A percentile compares a stretch with the other conserved stretches of the same genome.
These are phyloP conservation scores for Epithemia pelagica DNA, from an alignment of 108 stramenopile genomes.

Conservation along the genomic window DNA sequence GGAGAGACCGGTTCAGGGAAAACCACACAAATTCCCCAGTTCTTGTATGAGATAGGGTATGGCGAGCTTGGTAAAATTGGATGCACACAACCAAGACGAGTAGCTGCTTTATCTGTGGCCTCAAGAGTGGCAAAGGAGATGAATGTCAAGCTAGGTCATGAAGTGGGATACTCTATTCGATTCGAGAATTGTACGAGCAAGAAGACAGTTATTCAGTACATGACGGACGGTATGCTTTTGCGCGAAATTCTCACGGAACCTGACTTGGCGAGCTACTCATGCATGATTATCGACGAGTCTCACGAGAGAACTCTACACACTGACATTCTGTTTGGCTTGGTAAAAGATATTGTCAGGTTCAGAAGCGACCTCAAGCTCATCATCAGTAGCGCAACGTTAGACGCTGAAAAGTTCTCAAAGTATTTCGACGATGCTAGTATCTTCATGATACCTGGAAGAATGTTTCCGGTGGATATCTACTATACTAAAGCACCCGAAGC, in stretches of 20 bases:
- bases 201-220: slow-evolving; percentile 90
- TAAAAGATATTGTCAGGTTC: slow-evolving; percentile 96
- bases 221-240: slow-evolving; percentile 97
- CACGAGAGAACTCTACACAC: slow-evolving; percentile 98
- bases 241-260: slow-evolving; percentile 97
- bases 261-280: slow-evolving; percentile 92
- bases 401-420: slow-evolving; percentile 96
- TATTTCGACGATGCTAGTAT: slow-evolving; percentile 98
- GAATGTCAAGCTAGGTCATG: slow-evolving; percentile 92
- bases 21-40: slow-evolving; percentile 96
- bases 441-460: slow-evolving; percentile 92
- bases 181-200: slow-evolving; percentile 97
- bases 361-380: slow-evolving; percentile 91
- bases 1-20: slow-evolving; percentile 89
- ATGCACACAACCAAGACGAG: slow-evolving; percentile 96
- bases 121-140: slow-evolving; percentile 96
- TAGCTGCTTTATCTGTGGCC: slow-evolving; percentile 98
- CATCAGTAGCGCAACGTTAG: slow-evolving; percentile 95
- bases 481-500: slow-evolving; percentile 99
- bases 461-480: slow-evolving; percentile 81
- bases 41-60: slow-evolving; percentile 96
- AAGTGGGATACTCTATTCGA: slow-evolving; percentile 97
- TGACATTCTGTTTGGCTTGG: slow-evolving; percentile 94
- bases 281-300: slow-evolving; percentile 95
- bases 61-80: slow-evolving; percentile 94